phyloP scores from a whole-genome alignment of 768 basidiomycete species.

The Termitomyces sp. region DNA sequence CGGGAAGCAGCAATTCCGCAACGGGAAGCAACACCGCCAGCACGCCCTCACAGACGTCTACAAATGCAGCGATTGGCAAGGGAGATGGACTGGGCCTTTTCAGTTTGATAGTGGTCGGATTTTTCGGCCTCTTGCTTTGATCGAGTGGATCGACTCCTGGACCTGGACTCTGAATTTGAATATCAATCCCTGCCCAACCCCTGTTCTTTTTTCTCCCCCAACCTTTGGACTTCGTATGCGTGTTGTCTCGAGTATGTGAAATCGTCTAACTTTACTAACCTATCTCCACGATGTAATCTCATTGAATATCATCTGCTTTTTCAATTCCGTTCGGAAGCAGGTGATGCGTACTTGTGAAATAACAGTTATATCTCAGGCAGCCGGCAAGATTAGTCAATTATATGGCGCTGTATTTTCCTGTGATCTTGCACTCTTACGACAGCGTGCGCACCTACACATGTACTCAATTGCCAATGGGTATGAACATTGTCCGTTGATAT shows the following conservation, averaged over 20 bases:
- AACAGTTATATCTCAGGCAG: too few relatives aligned
- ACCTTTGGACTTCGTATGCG: not conserved
- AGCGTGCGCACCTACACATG: too few relatives aligned
- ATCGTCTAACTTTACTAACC: not conserved
- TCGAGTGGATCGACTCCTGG: not conserved
- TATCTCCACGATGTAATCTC: not conserved
- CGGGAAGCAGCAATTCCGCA: not conserved
- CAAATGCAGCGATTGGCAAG: conserved; percentile 3
- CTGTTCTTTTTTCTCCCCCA: not conserved
- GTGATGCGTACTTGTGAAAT: too few relatives aligned
- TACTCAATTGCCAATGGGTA: too few relatives aligned
- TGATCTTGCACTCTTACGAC: too few relatives aligned
- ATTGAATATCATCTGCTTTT: too few relatives aligned
- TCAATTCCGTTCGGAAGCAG: too few relatives aligned
- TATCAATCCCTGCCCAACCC: not conserved
- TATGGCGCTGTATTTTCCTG: too few relatives aligned
- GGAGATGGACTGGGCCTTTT: not conserved
- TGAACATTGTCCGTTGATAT: too few relatives aligned
- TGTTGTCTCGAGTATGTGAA: not conserved
- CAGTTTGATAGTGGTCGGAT: not conserved
- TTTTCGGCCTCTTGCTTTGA: conserved; percentile 10
- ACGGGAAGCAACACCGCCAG: not conserved
- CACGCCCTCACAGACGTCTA: not conserved
- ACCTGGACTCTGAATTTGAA: not conserved
- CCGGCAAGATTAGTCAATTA: too few relatives aligned